Base-by-base conservation (phyloP, 345 rosid genomes). In the Rhizophora mangle region DNA sequence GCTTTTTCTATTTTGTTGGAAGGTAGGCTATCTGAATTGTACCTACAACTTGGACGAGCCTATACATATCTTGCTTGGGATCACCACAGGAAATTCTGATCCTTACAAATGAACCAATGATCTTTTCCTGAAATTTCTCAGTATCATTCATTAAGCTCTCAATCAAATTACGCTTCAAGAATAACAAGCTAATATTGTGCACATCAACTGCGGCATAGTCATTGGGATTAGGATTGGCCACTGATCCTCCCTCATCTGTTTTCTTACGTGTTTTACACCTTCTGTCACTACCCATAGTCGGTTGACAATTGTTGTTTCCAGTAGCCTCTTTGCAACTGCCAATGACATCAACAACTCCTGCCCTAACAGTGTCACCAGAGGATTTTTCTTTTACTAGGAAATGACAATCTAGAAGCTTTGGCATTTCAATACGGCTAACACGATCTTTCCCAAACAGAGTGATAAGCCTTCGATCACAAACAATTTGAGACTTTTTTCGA, bases 11-110 rank as follows among this genome's bases (percentile, higher is more conserved):
- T 65, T 53, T 49, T 43, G 10, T 72, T 39, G 43, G 43, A 69
- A 77, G 61, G 47, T 21, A 73, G 67, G 63, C 66, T 60, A 76
- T 27, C 62, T 49, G 61, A 73, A 71, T 68, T 69, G 70, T 92
- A 95, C 99, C 99, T 74, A 86, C 68, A 54, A 95, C 93, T 87
- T 78, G 93, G 62, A 90, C 97, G 74, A 95, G 99, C 83, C 96
- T 83, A 78, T 88, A 71, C 76, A 77, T 74, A 68, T 88, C 96
- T 77, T 83, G 90, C 77, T 83, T 88, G 81, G 80, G 88, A 69
- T 90, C 96, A 30, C 69, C 79, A 18, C 87, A 85, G 71, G 86
- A 72, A 71, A 90, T 81, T 83, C 74, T 85, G 73, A 92, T 84
- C 47, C 99, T 88, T 67, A 95, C 92, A 77, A 95, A 78, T 52